Evolutionary conservation across 2,329 filamentous ascomycete genomes (phyloP).

Genomic region (Daldinia eschscholtzii): DNA sequence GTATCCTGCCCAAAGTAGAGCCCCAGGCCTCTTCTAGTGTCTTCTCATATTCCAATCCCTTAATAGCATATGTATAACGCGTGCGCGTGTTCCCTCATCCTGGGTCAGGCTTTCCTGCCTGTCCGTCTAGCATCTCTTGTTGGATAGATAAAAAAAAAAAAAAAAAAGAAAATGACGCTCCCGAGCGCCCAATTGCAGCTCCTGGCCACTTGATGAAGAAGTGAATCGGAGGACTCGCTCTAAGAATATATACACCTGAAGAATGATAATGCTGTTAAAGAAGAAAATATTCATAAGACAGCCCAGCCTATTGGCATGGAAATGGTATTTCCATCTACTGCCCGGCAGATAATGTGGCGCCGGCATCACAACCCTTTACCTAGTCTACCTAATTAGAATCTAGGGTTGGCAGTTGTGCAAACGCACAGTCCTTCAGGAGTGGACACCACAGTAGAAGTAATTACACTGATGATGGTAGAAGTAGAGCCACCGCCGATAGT

Average conservation of each 20-base stretch:
- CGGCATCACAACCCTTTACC: slow-evolving; percentile 5
- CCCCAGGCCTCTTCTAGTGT: slow-evolving; percentile 6
- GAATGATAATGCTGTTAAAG: slow-evolving; percentile 14
- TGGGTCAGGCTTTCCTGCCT: not conserved
- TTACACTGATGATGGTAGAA: slow-evolving; percentile 30
- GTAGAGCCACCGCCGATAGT: slow-evolving; percentile 21
- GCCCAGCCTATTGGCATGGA: not conserved
- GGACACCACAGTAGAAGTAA: slow-evolving; percentile 31
- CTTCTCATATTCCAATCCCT: not conserved
- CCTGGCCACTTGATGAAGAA: not conserved
- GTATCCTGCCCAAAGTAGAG: slow-evolving; percentile 4
- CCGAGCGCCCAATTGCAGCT: slow-evolving; percentile 2
- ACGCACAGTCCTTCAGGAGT: slow-evolving; percentile 35
- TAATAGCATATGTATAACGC: slow-evolving; percentile 1
- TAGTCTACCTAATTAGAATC: not conserved
- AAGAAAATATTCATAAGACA: not conserved
- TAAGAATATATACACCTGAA: slow-evolving; percentile 28
- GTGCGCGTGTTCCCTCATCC: not conserved
- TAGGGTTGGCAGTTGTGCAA: slow-evolving; percentile 12
- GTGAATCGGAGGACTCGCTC: not conserved
- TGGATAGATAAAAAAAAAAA: not conserved
- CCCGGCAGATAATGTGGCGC: slow-evolving; percentile 6
- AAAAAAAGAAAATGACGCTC: not conserved
- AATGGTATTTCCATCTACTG: slow-evolving; percentile 9
- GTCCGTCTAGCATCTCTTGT: not conserved